Evolutionary conservation across 2,329 filamentous ascomycete species (phyloP).

Genomic region (Talaromyces sp.): DNA sequence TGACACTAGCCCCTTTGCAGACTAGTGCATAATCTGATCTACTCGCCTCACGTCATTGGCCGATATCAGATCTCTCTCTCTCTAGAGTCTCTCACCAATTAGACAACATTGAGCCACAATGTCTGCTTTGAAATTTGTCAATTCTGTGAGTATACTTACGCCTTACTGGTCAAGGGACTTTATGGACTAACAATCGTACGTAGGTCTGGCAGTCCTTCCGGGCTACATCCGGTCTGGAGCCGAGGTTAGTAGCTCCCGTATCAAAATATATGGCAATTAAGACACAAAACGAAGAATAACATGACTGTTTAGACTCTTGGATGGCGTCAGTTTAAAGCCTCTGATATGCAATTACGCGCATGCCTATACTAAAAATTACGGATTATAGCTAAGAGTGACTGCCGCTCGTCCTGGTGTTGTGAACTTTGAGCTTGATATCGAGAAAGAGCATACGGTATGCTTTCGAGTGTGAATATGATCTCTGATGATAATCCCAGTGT

Average conservation of each 20-base stretch:
- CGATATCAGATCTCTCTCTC: background rate
- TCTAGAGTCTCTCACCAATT: background rate
- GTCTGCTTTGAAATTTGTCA: conserved; percentile 58
- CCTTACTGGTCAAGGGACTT: background rate
- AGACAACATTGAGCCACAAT: conserved; percentile 27
- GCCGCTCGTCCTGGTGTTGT: conserved; percentile 57
- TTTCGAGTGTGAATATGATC: background rate
- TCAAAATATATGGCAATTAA: background rate
- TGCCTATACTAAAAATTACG: background rate
- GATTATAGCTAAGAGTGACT: conserved; percentile 54
- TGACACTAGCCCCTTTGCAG: background rate
- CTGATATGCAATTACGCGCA: background rate
- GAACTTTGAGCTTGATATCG: conserved; percentile 59
- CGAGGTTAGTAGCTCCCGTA: conserved; percentile 56
- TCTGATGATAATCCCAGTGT: background rate
- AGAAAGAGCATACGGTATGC: conserved; percentile 60
- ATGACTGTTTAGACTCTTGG: conserved; percentile 27
- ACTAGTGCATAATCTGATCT: background rate
- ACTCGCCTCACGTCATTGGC: conserved; percentile 1
- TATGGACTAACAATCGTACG: background rate
- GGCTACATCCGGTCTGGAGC: conserved; percentile 79
- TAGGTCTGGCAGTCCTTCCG: conserved; percentile 84
- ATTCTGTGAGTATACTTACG: conserved; percentile 49
- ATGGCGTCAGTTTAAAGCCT: conserved; percentile 33
- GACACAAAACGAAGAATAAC: background rate